A percentile compares a stretch with the other conserved stretches of the same genome.
Evolutionary conservation across 805 yeast species (phyloP).

Genomic region (Saccharomycopsis sp.): DNA sequence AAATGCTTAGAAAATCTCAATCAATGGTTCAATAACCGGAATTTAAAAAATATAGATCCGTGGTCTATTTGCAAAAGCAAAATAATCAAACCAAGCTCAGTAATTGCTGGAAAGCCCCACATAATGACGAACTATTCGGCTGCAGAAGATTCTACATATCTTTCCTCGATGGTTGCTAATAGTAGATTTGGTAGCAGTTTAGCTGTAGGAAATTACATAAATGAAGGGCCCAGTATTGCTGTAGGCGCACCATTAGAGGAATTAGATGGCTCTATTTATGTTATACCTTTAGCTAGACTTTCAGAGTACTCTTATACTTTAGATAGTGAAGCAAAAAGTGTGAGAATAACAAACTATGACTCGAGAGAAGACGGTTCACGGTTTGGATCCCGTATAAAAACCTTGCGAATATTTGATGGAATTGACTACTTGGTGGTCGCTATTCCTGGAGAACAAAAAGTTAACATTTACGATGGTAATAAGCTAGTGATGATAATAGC

Average conservation of each 20-base stretch:
- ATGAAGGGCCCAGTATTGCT: conserved; percentile 37
- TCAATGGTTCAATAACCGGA: conserved; percentile 26
- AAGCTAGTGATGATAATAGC: neutral
- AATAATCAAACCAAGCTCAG: conserved; percentile 9
- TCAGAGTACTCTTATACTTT: neutral
- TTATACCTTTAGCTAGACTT: conserved; percentile 29
- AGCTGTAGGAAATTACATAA: conserved; percentile 36
- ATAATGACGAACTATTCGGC: neutral
- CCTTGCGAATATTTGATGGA: neutral
- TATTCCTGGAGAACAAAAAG: neutral
- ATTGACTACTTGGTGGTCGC: neutral
- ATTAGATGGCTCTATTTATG: conserved; percentile 36
- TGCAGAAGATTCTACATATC: neutral
- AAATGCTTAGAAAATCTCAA: conserved; percentile 28
- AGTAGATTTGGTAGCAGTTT: conserved; percentile 42
- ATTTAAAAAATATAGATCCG: conserved; percentile 23
- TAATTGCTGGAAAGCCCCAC: neutral
- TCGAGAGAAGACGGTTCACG: neutral
- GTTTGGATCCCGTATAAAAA: neutral
- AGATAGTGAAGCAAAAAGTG: neutral
- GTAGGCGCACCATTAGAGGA: conserved; percentile 47
- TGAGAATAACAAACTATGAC: neutral
- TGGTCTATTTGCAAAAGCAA: conserved; percentile 29
- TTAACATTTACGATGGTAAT: neutral
- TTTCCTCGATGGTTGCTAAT: conserved; percentile 23